Evolutionary conservation across 2,329 filamentous ascomycete species (phyloP).

Genomic region (Colletotrichum musicola): DNA sequence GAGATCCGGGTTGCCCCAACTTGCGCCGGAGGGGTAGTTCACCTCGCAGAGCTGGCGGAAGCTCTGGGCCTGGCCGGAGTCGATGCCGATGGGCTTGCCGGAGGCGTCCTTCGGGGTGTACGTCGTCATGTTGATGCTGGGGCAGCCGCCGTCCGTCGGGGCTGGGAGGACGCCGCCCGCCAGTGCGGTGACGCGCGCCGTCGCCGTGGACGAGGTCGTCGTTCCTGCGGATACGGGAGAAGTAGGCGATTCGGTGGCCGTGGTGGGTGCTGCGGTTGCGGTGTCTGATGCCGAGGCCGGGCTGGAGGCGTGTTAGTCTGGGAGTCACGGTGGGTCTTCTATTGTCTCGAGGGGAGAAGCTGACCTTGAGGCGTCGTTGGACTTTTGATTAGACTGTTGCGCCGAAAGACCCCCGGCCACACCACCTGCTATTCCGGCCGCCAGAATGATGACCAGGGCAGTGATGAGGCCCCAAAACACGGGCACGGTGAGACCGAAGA

Average conservation of each 20-base stretch:
- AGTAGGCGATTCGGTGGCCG: neutral
- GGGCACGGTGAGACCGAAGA: constrained; percentile 40
- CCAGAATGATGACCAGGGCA: constrained; percentile 37
- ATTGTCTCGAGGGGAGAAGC: neutral
- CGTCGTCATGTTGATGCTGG: constrained; percentile 37
- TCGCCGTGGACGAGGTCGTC: neutral
- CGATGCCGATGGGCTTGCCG: constrained; percentile 3
- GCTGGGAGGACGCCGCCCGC: constrained; percentile 28
- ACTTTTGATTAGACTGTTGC: constrained; percentile 9
- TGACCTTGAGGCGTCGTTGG: constrained; percentile 9
- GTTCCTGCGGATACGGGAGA: neutral
- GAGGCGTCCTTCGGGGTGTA: constrained; percentile 36
- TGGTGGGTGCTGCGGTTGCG: neutral
- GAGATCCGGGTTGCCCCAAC: constrained; percentile 37
- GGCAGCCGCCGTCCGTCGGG: constrained; percentile 40
- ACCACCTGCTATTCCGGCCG: constrained; percentile 39
- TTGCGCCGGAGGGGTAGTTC: constrained; percentile 38
- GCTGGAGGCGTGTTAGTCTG: neutral
- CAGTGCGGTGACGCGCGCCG: neutral
- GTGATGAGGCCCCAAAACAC: constrained; percentile 40
- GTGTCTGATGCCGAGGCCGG: neutral
- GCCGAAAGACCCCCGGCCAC: constrained; percentile 40
- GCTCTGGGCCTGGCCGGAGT: constrained; percentile 10
- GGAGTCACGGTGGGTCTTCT: too few relatives aligned
- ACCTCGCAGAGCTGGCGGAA: constrained; percentile 40